Evolutionary conservation across 176 grass and related monocot species (phyloP), one percentile per base, ranked within the genome.

Genomic region (Rhynchospora pubera): DNA sequence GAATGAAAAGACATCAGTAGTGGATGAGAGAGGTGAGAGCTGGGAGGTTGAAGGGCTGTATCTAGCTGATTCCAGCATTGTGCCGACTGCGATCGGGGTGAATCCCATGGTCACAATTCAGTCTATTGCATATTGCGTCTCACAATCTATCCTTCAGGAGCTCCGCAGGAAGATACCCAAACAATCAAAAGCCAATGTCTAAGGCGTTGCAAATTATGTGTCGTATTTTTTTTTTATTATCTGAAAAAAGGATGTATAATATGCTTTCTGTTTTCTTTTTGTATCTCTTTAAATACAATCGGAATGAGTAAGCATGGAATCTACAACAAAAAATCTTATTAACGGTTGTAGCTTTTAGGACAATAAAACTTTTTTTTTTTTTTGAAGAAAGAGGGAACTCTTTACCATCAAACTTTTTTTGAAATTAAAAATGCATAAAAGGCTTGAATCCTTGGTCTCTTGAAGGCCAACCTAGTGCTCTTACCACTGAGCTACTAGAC

Each of bases 91-190:
- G 7, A 81, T 99, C 8, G 96, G 96, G 23, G 86, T 99, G 0
- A 99, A 99, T 90, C 96, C 90, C 0, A 94, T 98, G 96, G 86
- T 98, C 83, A 99, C 96, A 42, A 93, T 95, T 18, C 87, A 99
- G 65, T 87, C 96, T 21, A 77, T 83, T 14, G 91, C 96, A 0
- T 93, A 91, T 86, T 94, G 90, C 84, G 78, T 94, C 77, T 79
- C 94, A 32, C 77, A 89, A 2, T 84, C 64, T 14, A 89, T 97
- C 32, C 85, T 86, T 0, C 22, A 91, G 30, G 60, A 81, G 3
- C 79, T 81, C 22, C 3, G 42, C 8, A 61, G 79, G 46, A 65
- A 81, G 79, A 81, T 65, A 46, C 59, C 79, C 10, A 81, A 81
- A 65, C 60, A 64, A 62, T 45, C 78, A 57, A 45, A 11, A 34